Evolutionary conservation across 1,284 basidiomycete genomes (phyloP).

Genomic region (Boletus albobrunnescens): DNA sequence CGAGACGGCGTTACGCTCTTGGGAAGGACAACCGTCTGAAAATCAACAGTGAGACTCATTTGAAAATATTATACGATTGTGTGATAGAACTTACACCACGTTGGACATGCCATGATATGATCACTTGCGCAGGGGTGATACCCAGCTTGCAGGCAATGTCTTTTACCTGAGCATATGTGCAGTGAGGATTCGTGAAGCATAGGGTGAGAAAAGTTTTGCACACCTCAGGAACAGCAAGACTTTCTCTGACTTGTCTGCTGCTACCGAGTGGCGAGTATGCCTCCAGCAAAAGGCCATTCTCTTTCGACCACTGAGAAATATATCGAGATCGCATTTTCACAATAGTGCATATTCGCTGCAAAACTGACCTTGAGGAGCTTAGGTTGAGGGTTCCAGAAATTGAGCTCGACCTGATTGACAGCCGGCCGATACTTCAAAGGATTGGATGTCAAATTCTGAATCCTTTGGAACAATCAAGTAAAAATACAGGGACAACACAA

Average conservation of each 20-base stretch:
- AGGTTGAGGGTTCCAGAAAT: conserved; percentile 78
- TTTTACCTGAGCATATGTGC: conserved; percentile 39
- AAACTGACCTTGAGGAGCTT: conserved; percentile 63
- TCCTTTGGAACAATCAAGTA: conserved; percentile 27
- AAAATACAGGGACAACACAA: not conserved
- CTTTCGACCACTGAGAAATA: conserved; percentile 51
- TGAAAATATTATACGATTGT: not conserved
- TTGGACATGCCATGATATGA: conserved; percentile 79
- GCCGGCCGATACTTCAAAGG: conserved; percentile 73
- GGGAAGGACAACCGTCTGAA: conserved; percentile 66
- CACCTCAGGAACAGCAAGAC: conserved; percentile 53
- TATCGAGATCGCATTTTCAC: not conserved
- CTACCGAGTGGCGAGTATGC: conserved; percentile 80
- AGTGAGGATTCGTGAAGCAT: not conserved
- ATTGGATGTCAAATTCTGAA: conserved; percentile 65
- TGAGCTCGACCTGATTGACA: conserved; percentile 82
- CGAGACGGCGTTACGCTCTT: conserved; percentile 76
- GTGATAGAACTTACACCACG: conserved; percentile 54
- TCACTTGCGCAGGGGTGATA: conserved; percentile 74
- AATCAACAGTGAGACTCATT: conserved; percentile 2
- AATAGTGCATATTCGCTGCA: not conserved
- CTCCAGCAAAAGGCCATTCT: conserved; percentile 63
- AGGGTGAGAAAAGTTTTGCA: not conserved
- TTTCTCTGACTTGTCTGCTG: conserved; percentile 52
- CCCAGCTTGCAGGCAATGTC: conserved; percentile 59